Evolutionary conservation across 208 protist genomes (phyloP), one percentile per base, ranked within the genome.

Genomic region (Leishmania martiniquensis): DNA sequence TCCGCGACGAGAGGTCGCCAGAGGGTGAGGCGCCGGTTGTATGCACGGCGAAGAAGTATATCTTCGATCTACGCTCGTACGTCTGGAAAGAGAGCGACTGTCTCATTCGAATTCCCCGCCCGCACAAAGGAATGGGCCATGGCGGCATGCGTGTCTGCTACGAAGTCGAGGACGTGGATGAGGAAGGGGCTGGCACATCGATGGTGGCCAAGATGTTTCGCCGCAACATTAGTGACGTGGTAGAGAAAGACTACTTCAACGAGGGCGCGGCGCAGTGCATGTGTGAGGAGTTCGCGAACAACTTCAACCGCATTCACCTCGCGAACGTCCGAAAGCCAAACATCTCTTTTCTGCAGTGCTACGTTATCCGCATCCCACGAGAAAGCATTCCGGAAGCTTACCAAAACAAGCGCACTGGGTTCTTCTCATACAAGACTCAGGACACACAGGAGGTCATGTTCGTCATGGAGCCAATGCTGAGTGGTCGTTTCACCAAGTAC

Each of bases 161-260:
- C 80, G 84, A 90, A 62, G 93, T 97, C n/a, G 90, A 93, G 79
- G 91, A 97, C 75, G 54, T 94, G 17, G 93, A 97, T 34, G 89
- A 94, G 76, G 86, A 95, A 54, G 90, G 90, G 13, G 59, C 42
- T 0, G 81, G 84, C 22, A 89, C 85, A 34, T 62, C 76, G 13
- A 95, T 95, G 87, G 89, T 97, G 63, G 93, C 91, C n/a, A 97
- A 97, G 87, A 82, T 97, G 80, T 97, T 97, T 71, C 85, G 89
- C 47, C 87, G 82, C 55, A 87, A 93, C 71, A 89, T 97, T 54
- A 82, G 71, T 51, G 81, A 93, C 54, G 89, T 95, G 4, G 85
- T 94, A 12, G 89, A 97, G 80, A 86, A 87, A 84, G 93, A 97
- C 74, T 97, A 97, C 88, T 95, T 95, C 80, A 94, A 93, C 76